These are phyloP conservation scores for Sequoiadendron giganteum DNA, from an alignment of 75 land plant genomes.

Conservation along the genomic window DNA sequence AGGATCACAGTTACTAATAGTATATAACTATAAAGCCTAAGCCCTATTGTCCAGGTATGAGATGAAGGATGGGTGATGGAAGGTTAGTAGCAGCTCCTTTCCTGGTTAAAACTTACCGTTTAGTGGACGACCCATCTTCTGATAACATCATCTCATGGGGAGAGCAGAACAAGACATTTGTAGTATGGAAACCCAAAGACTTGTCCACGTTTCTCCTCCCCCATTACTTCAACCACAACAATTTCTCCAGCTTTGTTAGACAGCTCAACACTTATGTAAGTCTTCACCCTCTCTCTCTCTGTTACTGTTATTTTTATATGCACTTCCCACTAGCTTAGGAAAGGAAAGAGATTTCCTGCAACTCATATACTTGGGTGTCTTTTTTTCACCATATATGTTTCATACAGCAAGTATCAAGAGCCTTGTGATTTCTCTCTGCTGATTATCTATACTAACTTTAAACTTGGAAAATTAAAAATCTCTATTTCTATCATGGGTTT, in stretches of 20 bases:
- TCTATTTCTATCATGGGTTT: not conserved
- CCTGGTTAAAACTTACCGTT: conserved; percentile 56
- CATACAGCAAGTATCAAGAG: no score
- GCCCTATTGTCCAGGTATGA: not conserved
- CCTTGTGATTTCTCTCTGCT: no score
- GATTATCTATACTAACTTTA: no score
- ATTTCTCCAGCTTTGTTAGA: conserved; percentile 80
- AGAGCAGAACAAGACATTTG: conserved; percentile 57
- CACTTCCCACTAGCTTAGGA: not conserved
- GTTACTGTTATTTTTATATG: no score
- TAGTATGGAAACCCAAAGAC: conserved; percentile 69
- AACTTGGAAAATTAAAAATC: no score
- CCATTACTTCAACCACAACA: conserved; percentile 70
- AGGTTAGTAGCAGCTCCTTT: conserved; percentile 33
- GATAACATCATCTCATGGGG: conserved; percentile 76
- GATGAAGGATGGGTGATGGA: not conserved
- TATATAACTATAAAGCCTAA: not conserved
- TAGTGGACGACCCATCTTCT: conserved; percentile 60
- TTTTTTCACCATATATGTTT: no score
- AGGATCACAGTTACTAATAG: not conserved
- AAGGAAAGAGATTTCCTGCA: no score
- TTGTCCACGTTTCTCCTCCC: conserved; percentile 63
- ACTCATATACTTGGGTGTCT: no score
- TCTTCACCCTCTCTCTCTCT: not conserved
- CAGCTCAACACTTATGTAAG: conserved; percentile 97